Evolutionary conservation across 2,329 filamentous ascomycete genomes (phyloP).

Genomic region (Stromatinia cepivora): DNA sequence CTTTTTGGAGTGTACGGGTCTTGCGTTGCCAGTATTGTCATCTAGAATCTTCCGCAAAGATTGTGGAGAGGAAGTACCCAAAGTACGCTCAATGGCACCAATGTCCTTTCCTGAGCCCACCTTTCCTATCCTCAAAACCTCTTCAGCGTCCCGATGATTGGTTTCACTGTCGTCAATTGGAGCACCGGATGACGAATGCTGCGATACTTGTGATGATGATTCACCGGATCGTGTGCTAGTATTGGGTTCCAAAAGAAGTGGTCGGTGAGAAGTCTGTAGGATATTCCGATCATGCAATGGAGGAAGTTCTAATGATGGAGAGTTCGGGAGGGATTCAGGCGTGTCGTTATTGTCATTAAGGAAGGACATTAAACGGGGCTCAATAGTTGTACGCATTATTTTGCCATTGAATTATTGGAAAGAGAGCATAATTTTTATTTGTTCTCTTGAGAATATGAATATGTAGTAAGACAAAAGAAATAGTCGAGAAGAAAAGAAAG

Average conservation of each 20-base stretch:
- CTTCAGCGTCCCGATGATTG: constrained; percentile 24
- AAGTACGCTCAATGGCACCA: constrained; percentile 27
- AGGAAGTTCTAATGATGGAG: constrained; percentile 53
- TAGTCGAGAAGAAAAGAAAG: not conserved
- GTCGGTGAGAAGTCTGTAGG: constrained; percentile 46
- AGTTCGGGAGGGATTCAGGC: constrained; percentile 39
- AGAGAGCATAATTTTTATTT: constrained; percentile 1
- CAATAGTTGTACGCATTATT: constrained; percentile 52
- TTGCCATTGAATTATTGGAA: constrained; percentile 17
- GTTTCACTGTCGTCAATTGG: constrained; percentile 40
- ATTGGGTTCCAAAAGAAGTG: constrained; percentile 54
- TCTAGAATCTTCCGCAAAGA: constrained; percentile 41
- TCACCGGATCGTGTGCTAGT: constrained; percentile 40
- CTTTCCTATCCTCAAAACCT: constrained; percentile 16
- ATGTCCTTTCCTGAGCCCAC: not conserved
- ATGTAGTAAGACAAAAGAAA: not conserved
- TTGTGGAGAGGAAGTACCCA: constrained; percentile 40
- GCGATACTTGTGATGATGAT: constrained; percentile 27
- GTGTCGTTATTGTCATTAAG: constrained; percentile 62
- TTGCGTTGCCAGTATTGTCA: constrained; percentile 36
- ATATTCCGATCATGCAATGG: constrained; percentile 53
- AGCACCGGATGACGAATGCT: constrained; percentile 28
- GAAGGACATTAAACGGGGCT: constrained; percentile 65
- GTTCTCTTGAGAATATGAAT: not conserved
- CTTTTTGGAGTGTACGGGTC: constrained; percentile 45